Percentiles rank a stretch among this genome's conserved stretches.
These are phyloP conservation scores for Cyclostephanos invisitatus DNA, from an alignment of 108 stramenopile genomes.

Conservation along the genomic window DNA sequence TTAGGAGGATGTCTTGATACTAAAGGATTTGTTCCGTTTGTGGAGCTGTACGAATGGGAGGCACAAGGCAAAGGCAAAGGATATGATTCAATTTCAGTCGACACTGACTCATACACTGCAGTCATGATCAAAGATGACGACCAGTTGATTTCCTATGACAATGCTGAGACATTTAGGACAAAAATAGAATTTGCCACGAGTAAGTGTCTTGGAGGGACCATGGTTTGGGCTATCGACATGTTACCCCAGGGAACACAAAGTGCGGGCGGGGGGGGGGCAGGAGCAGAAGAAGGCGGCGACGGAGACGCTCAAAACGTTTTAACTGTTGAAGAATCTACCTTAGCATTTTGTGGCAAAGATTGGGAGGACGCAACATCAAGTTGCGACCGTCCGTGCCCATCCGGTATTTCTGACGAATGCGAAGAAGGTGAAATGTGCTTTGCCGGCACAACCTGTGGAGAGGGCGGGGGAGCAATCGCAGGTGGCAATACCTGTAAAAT, in stretches of 20 bases:
- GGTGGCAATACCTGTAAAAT: constrained; percentile 38
- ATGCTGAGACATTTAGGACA: constrained; percentile 38
- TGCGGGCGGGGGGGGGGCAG: constrained; percentile 2
- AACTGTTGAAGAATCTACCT: constrained; percentile 15
- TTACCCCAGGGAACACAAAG: constrained; percentile 25
- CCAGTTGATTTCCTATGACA: constrained; percentile 50
- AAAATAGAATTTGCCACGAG: constrained; percentile 46
- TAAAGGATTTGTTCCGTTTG: constrained; percentile 44
- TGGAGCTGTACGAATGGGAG: constrained; percentile 42
- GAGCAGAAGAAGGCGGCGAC: background rate
- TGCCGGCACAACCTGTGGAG: constrained; percentile 42
- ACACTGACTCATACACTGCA: constrained; percentile 22
- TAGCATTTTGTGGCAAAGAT: constrained; percentile 43
- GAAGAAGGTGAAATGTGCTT: constrained; percentile 41
- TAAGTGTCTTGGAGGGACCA: constrained; percentile 44
- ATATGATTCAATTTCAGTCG: constrained; percentile 43
- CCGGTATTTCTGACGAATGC: constrained; percentile 42
- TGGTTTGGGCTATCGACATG: constrained; percentile 52
- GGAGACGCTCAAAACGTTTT: constrained; percentile 24
- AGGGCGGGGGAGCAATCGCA: constrained; percentile 28
- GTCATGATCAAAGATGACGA: constrained; percentile 44
- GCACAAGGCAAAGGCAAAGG: constrained; percentile 38
- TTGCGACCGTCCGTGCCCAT: constrained; percentile 41
- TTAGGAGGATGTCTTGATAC: constrained; percentile 38
- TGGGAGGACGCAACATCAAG: constrained; percentile 39